Evolutionary conservation across 371 early-diverging fungal genomes (phyloP), one percentile per base, ranked within the genome.

Genomic region (Paraphysoderma sedebokerense): DNA sequence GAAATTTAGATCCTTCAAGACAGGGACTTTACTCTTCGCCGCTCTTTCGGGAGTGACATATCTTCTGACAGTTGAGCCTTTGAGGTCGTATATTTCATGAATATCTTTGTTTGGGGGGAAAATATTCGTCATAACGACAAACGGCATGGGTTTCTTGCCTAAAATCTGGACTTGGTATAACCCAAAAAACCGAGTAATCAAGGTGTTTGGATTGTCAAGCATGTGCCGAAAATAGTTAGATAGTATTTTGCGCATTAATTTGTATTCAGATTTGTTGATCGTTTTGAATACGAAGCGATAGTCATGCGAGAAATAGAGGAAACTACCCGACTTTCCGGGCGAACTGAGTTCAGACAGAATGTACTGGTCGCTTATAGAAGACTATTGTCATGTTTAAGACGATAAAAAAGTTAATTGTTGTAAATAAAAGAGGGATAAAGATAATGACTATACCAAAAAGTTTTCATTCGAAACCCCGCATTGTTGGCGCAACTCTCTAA

Each of bases 251-350:
- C 82, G 70, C 74, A 96, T 68, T 51, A 87, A 90, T 59, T 81
- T 80, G 62, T 93, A 92, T 58, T 96, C 96, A 3, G 83, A 66
- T 52, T 84, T 82, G 60, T 85, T 87, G 36, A 96, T 85, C 4
- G 97, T 95, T 55, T 96, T 96, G 74, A 96, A 92, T 55, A 96
- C 92, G 63, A 90, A 96, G 11, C 93, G 81, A 60, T 87, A 92
- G 66, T 96, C 97, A 50, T 85, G 79, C 19, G 90, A 92, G 65
- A 81, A 90, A 70, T 92, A 97, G 58, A 97, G 92, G 64, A 95
- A 93, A 49, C 82, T 81, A 7, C 91, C 91, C 49, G 83, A 83
- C 62, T 95, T 96, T 17, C 97, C 97, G 8, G 93, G 82, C 17
- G 86, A 86, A 12, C 81, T 84, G n/a, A 95, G 69, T 60, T 95